Evolutionary conservation across 1,284 basidiomycete species (phyloP).

Genomic region (Somion occarium): DNA sequence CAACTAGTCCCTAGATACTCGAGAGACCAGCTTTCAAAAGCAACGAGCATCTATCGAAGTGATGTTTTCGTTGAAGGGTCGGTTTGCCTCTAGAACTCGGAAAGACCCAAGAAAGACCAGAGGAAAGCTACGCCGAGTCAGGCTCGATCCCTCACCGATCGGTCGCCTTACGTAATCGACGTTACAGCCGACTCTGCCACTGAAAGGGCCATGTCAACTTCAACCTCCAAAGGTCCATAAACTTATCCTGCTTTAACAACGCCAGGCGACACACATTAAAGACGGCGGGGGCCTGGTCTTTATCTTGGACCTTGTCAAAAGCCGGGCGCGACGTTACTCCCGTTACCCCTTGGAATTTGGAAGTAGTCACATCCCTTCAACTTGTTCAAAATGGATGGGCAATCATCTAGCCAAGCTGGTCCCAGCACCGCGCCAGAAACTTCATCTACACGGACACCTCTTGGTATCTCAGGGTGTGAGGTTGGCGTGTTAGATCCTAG

Average conservation of each 20-base stretch:
- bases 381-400: background rate
- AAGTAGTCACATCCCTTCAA: no score
- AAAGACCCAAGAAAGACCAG: background rate
- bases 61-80: background rate
- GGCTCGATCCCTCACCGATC: no score
- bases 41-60: background rate
- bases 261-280: no score
- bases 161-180: no score
- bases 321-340: no score
- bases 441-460: background rate
- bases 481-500: conserved; percentile 59
- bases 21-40: background rate
- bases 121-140: background rate
- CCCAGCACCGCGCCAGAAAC: background rate
- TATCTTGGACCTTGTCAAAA: no score
- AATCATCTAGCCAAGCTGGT: background rate
- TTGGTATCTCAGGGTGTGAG: conserved; percentile 21
- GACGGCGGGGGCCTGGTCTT: no score
- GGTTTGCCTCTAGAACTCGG: background rate
- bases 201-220: no score
- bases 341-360: no score
- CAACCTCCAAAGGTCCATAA: no score
- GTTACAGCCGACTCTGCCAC: no score
- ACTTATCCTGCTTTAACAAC: no score
- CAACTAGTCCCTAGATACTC: background rate